Evolutionary conservation across 2,329 filamentous ascomycete genomes (phyloP), one percentile per base, ranked within the genome.

Genomic region (Penicillium decumbens): DNA sequence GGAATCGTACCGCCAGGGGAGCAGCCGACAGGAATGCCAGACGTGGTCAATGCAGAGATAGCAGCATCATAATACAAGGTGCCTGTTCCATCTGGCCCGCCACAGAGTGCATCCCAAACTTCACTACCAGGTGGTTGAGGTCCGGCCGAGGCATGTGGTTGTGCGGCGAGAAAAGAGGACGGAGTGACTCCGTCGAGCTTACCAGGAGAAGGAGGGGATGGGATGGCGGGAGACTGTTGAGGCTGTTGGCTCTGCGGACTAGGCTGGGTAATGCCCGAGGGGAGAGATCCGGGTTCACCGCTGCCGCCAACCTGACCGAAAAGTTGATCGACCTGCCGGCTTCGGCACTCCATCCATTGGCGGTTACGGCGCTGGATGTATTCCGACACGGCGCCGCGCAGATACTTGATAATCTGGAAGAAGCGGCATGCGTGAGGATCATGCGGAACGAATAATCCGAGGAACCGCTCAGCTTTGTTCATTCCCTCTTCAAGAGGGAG

Each of bases 271-370:
- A 41, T 41, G 5, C 23, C 43, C 4, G 55, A 33, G 9, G 51
- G 29, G n/a, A 43, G 30, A 39, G 54, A 37, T 28, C 32, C 39
- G n/a, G 48, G 39, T 24, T 59, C 55, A 6, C 45, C 53, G 12
- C 46, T 30, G 20, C 57, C 54, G 3, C 63, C 63, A 7, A 68
- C 65, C 46, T 68, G 64, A n/a, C 69, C 70, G 45, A 72, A 72
- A n/a, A 72, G 67, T 53, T 71, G 70, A 46, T 71, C 68, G 33
- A 72, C 70, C 50, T 72, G 69, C 54, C 60, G 64, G 46, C 69
- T 68, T 39, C 70, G 63, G 12, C 57, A 61, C 28, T 71, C 64
- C 66, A 71, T 70, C 65, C 70, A 71, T 47, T 67, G 61, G 20
- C 66, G 65, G 30, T 70, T 71, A 4, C 70, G 64, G 38, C 62